Evolutionary conservation across 108 stramenopile species (phyloP), one percentile per base, ranked within the genome.

Genomic region (Heterococcus sp.): DNA sequence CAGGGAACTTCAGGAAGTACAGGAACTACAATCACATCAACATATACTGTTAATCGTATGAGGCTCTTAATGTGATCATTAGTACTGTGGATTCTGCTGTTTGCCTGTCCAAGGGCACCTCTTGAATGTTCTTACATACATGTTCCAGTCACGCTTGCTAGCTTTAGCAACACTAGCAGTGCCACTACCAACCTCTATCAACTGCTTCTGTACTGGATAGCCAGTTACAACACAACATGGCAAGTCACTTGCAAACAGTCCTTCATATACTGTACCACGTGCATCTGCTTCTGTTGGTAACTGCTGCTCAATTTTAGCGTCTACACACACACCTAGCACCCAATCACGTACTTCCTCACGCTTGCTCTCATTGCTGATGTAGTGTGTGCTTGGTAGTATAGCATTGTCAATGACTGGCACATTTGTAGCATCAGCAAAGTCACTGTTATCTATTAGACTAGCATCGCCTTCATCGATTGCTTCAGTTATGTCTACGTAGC

Each of bases 401-500:
- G 65, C 38, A 63, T 32, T 33, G 58, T 74, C 67, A 38, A 73
- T 38, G 14, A 73, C 34, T 35, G 89, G 88, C 1, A 90, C 78
- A 35, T 89, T 87, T 0, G 89, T 89, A 33, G 85, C 89, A 11
- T 85, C 75, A 3, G 75, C 71, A 46, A 89, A 90, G 72, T 90
- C 90, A 4, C 82, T 36, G 73, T 90, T 90, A 85, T 90, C 89
- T 14, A 91, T 37, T 1, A 82, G 35, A 31, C 34, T 33, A 27
- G 85, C 33, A 72, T 88, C 87, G 1, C 72, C 84, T 11, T 89
- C 89, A n/a, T 92, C 91, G 38, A 91, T 90, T 31, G 91, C 90
- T 75, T 92, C 91, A 30, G 87, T 76, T 5, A 92, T 68, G 38
- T 92, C 91, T 0, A 92, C 77, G 86, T 90, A 91, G 1, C 91